Conservation (phyloP, 371 early-diverging fungal species). For the Mucor racemosus region DNA sequence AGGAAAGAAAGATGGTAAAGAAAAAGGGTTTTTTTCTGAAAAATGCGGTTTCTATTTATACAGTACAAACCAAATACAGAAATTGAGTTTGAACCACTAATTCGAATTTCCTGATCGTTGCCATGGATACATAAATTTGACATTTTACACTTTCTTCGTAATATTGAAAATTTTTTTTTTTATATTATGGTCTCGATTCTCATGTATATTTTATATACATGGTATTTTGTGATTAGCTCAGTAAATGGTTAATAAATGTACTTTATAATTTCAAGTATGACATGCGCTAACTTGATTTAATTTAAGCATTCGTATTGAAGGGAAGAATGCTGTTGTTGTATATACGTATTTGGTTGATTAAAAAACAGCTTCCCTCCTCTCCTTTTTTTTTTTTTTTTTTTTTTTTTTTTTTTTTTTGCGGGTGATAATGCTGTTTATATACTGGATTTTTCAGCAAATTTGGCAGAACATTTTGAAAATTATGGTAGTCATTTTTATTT, state of each 20-base stretch:
- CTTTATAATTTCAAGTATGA: neutral
- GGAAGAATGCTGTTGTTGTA: neutral
- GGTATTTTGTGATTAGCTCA: neutral
- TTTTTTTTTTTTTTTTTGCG: neutral
- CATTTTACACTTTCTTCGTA: too few species aligned
- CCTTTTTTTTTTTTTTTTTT: neutral
- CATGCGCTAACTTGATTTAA: slow-evolving; percentile 4
- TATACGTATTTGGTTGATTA: neutral
- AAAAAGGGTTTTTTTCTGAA: neutral
- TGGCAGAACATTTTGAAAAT: too few species aligned
- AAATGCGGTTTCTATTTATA: slow-evolving; percentile 1
- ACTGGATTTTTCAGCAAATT: too few species aligned
- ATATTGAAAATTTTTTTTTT: too few species aligned
- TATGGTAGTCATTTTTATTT: too few species aligned
- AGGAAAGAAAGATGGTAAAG: neutral
- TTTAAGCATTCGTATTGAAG: neutral
- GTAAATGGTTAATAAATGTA: neutral
- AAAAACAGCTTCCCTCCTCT: neutral
- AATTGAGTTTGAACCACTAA: neutral
- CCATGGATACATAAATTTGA: neutral
- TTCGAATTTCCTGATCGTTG: neutral
- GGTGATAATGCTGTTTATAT: too few species aligned
- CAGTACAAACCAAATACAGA: neutral
- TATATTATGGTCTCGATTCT: too few species aligned
- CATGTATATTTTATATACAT: neutral